Evolutionary conservation across 257 asterid species (phyloP), one percentile per base, ranked within the genome.

Genomic region (Solanum peruvianum): DNA sequence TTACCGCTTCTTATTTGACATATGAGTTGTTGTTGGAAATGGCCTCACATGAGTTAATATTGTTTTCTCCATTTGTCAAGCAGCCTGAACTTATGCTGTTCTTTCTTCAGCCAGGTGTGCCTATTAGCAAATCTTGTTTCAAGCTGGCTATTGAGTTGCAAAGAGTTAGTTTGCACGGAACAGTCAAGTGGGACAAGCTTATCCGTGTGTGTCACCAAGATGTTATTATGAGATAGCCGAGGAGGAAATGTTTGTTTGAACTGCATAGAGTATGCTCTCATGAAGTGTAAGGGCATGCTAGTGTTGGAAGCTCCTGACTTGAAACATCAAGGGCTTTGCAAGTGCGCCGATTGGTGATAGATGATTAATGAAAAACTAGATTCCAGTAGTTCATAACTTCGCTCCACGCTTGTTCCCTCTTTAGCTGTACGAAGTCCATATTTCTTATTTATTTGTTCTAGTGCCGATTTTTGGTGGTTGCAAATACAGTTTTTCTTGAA

Each of bases 351-450:
- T 88, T 88, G 95, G 89, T 87, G 90, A 91, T 88, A 89, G 91
- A 90, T 87, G 88, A 88, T 84, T 88, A 90, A 87, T 88, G 86
- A 86, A 91, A 92, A 83, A 89, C 87, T 88, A 81, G 89, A 85
- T 89, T 85, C 87, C 87, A 86, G 77, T 89, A 78, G 84, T 85
- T 90, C 89, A 83, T 87, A 47, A 86, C 83, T 82, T 86, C 83
- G 91, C 88, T 92, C 88, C 88, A 91, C 90, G 76, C 89, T 83
- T 90, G 75, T 90, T 88, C 89, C 69, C 89, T 85, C 89, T 88
- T 87, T 91, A 92, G 93, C 86, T 89, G 91, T 91, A 92, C 90
- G 93, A 90, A 88, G 85, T 72, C 78, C 71, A 89, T 89, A 87
- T 90, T 90, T 89, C 87, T 89, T 91, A 86, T 91, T 89, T 93